Evolutionary conservation across 2,329 filamentous ascomycete genomes (phyloP).

Genomic region (Phyllosticta citribraziliensis): DNA sequence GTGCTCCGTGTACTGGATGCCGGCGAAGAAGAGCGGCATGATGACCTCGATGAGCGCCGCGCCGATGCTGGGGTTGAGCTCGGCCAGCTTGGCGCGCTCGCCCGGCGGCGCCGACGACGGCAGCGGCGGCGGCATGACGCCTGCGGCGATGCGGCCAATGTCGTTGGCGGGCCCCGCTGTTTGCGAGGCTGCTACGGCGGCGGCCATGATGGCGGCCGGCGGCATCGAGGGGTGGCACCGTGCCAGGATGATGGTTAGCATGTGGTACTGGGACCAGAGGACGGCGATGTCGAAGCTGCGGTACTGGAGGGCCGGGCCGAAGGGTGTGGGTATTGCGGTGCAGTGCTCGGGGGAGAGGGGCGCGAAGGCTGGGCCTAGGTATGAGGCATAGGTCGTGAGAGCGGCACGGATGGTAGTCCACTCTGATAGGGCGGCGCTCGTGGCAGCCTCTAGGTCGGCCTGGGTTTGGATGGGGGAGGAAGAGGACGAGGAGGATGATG

Average conservation of each 20-base stretch:
- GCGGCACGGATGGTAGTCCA: conserved; percentile 67
- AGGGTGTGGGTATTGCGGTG: conserved; percentile 57
- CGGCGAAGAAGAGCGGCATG: conserved; percentile 79
- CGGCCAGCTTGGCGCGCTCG: conserved; percentile 44
- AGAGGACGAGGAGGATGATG: conserved; percentile 30
- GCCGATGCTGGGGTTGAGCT: conserved; percentile 67
- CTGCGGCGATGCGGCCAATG: conserved; percentile 72
- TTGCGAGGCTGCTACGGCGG: conserved; percentile 62
- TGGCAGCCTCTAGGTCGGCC: conserved; percentile 52
- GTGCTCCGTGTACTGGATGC: conserved; percentile 63
- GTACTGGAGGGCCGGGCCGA: conserved; percentile 73
- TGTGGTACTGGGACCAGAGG: conserved; percentile 80
- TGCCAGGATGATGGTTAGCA: conserved; percentile 72
- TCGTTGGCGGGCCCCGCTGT: conserved; percentile 63
- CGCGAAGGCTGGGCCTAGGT: conserved; percentile 66
- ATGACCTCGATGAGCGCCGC: conserved; percentile 74
- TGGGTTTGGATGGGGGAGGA: conserved; percentile 14
- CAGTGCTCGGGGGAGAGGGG: conserved; percentile 61
- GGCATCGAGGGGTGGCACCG: conserved; percentile 84
- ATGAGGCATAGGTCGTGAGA: conserved; percentile 55
- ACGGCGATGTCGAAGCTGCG: conserved; percentile 79
- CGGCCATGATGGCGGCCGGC: conserved; percentile 78
- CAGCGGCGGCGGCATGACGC: conserved; percentile 35
- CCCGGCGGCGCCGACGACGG: conserved; percentile 39
- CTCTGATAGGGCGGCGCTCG: conserved; percentile 61